A percentile compares a stretch with the other conserved stretches of the same genome.
Evolutionary conservation across 2,329 filamentous ascomycete genomes (phyloP).

Genomic region (Cladosporium sp.): DNA sequence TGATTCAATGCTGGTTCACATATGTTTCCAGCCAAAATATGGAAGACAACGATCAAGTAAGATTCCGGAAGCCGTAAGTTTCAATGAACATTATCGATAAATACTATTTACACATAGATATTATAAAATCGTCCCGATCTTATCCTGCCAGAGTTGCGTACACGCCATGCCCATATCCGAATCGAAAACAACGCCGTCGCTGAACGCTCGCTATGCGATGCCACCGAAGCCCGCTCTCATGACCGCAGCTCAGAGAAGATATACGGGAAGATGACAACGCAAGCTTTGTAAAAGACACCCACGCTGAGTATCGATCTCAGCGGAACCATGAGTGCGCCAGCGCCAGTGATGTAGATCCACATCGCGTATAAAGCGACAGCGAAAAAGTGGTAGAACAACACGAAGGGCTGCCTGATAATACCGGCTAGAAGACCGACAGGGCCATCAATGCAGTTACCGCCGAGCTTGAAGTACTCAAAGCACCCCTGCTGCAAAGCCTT

Average conservation of each 20-base stretch:
- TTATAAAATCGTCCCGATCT: not conserved
- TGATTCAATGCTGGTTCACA: too few relatives aligned
- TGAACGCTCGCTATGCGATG: conserved; percentile 6
- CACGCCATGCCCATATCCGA: not conserved
- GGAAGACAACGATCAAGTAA: too few relatives aligned
- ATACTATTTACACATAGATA: not conserved
- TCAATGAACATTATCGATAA: not conserved
- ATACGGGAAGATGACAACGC: conserved; percentile 54
- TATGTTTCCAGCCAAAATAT: too few relatives aligned
- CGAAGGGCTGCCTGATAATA: conserved; percentile 71
- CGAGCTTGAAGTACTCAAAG: conserved; percentile 84
- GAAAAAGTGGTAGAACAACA: conserved; percentile 93
- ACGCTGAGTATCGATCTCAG: conserved; percentile 41
- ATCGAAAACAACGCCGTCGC: conserved; percentile 13
- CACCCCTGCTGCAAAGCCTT: conserved; percentile 82
- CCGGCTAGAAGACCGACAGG: conserved; percentile 81
- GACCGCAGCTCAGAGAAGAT: conserved; percentile 41
- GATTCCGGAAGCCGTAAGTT: not conserved
- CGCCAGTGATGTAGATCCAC: conserved; percentile 62
- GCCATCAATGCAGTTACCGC: conserved; percentile 70
- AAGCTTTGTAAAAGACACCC: conserved; percentile 54
- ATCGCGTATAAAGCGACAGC: conserved; percentile 85
- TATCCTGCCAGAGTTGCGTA: conserved; percentile 11
- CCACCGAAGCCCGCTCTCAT: conserved; percentile 16
- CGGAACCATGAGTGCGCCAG: conserved; percentile 42